phyloP scores from a whole-genome alignment of 2,329 filamentous ascomycete genomes.

The Aspergillus sclerotialis region DNA sequence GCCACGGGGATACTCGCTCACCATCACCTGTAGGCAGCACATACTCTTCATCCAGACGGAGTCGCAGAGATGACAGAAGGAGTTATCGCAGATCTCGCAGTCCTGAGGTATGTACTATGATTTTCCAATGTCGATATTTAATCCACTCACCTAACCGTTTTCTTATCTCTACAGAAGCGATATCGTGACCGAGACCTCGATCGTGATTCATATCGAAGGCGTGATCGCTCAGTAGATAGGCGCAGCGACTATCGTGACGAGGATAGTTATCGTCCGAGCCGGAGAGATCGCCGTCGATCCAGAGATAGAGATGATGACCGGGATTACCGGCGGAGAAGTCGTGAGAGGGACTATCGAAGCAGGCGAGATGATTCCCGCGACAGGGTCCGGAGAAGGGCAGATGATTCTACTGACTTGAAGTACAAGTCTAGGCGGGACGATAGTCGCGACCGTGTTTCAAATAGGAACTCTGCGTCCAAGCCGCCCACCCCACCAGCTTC shows the following conservation, averaged over 20 bases:
- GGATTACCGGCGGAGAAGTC: constrained; percentile 55
- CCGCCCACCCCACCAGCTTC: constrained; percentile 35
- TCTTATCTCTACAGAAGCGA: constrained; percentile 42
- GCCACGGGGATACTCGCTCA: constrained; percentile 66
- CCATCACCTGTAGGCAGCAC: constrained; percentile 89
- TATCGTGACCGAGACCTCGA: constrained; percentile 49
- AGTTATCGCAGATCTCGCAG: constrained; percentile 41
- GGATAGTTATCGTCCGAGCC: constrained; percentile 54
- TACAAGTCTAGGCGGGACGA: constrained; percentile 61
- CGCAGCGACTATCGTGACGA: constrained; percentile 48
- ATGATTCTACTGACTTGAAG: constrained; percentile 65
- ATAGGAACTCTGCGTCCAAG: constrained; percentile 48
- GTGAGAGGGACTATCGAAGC: constrained; percentile 61
- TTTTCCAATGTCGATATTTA: background rate
- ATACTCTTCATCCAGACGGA: constrained; percentile 62
- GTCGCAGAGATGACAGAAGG: constrained; percentile 46
- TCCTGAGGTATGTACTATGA: constrained; percentile 38
- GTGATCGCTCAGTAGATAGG: constrained; percentile 60
- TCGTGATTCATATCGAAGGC: constrained; percentile 54
- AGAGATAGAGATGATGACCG: constrained; percentile 49
- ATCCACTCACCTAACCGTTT: constrained; percentile 7
- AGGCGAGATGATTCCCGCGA: constrained; percentile 71
- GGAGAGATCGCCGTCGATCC: constrained; percentile 57
- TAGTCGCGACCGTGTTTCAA: constrained; percentile 49
- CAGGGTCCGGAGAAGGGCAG: constrained; percentile 56